These are phyloP conservation scores for Heterobasidion annosum DNA, from an alignment of 1,284 basidiomycete genomes.

Conservation along the genomic window DNA sequence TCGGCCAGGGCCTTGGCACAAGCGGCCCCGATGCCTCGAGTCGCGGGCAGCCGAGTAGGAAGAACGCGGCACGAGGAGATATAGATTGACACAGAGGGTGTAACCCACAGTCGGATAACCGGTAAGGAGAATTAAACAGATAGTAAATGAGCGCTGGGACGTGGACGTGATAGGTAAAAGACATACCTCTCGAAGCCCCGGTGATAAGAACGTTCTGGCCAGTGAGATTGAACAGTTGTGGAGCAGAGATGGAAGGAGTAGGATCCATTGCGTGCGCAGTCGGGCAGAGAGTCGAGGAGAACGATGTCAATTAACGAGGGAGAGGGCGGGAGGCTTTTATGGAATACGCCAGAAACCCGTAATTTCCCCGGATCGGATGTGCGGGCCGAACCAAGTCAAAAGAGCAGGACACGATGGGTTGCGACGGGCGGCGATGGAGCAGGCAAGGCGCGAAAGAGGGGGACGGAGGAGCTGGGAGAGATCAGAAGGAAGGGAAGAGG, in stretches of 20 bases:
- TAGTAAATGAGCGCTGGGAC: slow-evolving; percentile 12
- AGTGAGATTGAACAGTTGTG: slow-evolving; percentile 49
- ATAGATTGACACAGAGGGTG: neutral
- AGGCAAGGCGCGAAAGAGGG: neutral
- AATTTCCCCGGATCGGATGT: slow-evolving; percentile 20
- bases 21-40: slow-evolving; percentile 61
- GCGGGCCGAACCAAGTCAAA: slow-evolving; percentile 10
- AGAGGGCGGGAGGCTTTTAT: slow-evolving; percentile 1
- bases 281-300: neutral
- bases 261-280: slow-evolving; percentile 26
- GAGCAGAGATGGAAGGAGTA: slow-evolving; percentile 34
- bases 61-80: slow-evolving; percentile 9
- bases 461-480: neutral
- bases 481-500: neutral
- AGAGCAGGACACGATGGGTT: too few relatives aligned
- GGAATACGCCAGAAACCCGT: slow-evolving; percentile 9
- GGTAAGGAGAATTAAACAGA: slow-evolving; percentile 8
- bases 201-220: slow-evolving; percentile 62
- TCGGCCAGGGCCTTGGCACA: slow-evolving; percentile 67
- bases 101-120: neutral
- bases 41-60: slow-evolving; percentile 5
- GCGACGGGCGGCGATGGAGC: neutral
- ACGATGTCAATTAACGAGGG: neutral
- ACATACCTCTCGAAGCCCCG: slow-evolving; percentile 54
- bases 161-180: slow-evolving; percentile 1